Evolutionary conservation across 2,329 filamentous ascomycete genomes (phyloP).

Genomic region (Curvularia sp.): DNA sequence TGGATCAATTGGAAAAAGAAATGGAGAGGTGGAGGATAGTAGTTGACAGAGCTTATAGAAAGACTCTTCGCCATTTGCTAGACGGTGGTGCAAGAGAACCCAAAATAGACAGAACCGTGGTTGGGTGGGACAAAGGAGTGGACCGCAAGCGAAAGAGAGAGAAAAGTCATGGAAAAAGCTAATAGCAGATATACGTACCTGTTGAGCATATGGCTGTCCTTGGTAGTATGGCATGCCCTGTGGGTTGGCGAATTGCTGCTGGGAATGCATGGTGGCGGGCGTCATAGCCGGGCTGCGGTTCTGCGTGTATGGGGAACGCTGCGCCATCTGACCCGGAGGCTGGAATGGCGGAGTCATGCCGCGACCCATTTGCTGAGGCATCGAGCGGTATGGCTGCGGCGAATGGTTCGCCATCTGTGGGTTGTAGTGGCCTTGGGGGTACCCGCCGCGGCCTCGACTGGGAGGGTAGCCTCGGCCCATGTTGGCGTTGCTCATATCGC

Average conservation of each 20-base stretch:
- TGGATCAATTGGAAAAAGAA: constrained; percentile 73
- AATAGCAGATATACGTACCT: constrained; percentile 64
- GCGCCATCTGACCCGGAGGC: constrained; percentile 58
- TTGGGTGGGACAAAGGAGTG: constrained; percentile 20
- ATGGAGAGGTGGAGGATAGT: constrained; percentile 28
- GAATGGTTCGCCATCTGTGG: constrained; percentile 53
- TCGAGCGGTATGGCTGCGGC: constrained; percentile 61
- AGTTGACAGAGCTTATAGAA: constrained; percentile 9
- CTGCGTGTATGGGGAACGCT: constrained; percentile 68
- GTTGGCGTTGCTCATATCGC: constrained; percentile 70
- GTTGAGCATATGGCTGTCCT: constrained; percentile 64
- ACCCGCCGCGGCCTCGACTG: constrained; percentile 58
- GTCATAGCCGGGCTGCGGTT: constrained; percentile 62
- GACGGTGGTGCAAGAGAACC: constrained; percentile 16
- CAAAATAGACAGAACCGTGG: constrained; percentile 23
- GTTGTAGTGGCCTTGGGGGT: constrained; percentile 56
- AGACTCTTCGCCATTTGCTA: constrained; percentile 25
- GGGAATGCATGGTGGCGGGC: constrained; percentile 71
- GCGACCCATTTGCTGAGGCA: constrained; percentile 58
- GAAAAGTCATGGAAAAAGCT: constrained; percentile 32
- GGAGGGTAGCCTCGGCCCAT: constrained; percentile 52
- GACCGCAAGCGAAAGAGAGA: constrained; percentile 30
- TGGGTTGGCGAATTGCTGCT: constrained; percentile 56
- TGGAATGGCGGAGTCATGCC: constrained; percentile 62
- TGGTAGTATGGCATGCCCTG: constrained; percentile 70